Base-by-base conservation (phyloP, 768 basidiomycete species). In the Kondoa malvinella region DNA sequence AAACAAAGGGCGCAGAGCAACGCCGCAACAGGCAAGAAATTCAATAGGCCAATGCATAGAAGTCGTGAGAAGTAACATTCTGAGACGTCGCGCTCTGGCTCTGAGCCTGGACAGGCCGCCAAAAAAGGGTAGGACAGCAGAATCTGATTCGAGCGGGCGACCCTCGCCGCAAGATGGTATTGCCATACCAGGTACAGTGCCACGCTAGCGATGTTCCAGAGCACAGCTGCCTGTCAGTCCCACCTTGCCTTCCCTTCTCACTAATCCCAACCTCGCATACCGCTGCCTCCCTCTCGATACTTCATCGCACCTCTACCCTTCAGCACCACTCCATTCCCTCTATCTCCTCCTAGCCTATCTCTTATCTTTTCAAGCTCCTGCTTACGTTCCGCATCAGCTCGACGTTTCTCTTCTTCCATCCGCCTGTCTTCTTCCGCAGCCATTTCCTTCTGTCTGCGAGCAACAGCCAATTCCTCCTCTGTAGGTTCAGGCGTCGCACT, bases 371-470 rank as follows among this genome's bases (percentile, higher is more conserved):
- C 60, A 65, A 57, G 56, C 29, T 68, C 60, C 31, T 26, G 1
- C 61, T 71, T 67, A 31, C 67, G 61, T 68, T 70, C 67, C 29
- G 40, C 34, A 40, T 69, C 50, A 29, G 40, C 67, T 59, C 60
- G 34, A 29, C 70, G 80, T 83, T 0, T 82, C 66, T 57, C 85
- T 79, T 71, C 64, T 60, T 60, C 26, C 40, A 25, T 33, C 31
- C 62, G 31, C 17, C 32, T 40, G 26, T 66, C 69, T 57, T 64
- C 40, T 26, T 32, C 56, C 40, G 34, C 66, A 32, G 17, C 62
- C 32, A 50, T 71, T 1, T 58, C 61, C 34, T 69, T 61, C 30
- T 67, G 56, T 25, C 50, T 66, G 3, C 70, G 68, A n/a, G 65
- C 66, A 29, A 69, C 68, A n/a, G 66, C 63, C 25, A 62, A 31